Evolutionary conservation across 1,139 yeast genomes (phyloP).

Genomic region (Saccharomyces uvarum): DNA sequence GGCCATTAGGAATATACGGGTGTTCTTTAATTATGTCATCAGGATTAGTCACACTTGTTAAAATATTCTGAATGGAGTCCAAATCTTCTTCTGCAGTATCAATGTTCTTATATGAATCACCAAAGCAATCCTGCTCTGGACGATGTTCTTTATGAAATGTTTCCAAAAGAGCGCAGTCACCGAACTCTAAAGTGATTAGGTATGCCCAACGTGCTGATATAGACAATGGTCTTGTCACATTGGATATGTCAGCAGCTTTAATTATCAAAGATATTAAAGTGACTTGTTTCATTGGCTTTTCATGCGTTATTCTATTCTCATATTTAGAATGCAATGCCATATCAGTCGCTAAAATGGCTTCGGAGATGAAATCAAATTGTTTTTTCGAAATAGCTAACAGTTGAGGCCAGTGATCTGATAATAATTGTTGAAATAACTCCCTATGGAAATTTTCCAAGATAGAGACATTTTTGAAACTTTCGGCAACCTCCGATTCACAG

Average conservation of each 20-base stretch:
- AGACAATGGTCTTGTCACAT: conserved; percentile 72
- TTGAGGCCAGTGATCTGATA: conserved; percentile 58
- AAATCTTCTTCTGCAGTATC: conserved; percentile 1
- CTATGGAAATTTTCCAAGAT: conserved; percentile 81
- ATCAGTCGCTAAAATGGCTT: conserved; percentile 74
- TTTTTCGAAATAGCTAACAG: conserved; percentile 25
- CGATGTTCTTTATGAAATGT: conserved; percentile 28
- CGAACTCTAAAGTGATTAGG: conserved; percentile 67
- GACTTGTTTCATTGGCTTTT: conserved; percentile 18
- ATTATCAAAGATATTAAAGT: conserved; percentile 60
- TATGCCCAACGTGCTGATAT: conserved; percentile 84
- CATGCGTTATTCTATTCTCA: conserved; percentile 34
- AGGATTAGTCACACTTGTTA: conserved; percentile 10
- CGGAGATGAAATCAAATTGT: conserved; percentile 19
- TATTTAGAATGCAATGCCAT: conserved; percentile 86
- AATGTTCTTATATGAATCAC: neutral
- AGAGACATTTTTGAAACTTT: conserved; percentile 54
- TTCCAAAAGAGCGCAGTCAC: conserved; percentile 56
- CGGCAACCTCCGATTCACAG: conserved; percentile 59
- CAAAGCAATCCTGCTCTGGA: neutral
- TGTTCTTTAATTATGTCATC: conserved; percentile 32
- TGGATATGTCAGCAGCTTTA: conserved; percentile 91
- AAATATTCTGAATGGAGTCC: conserved; percentile 1
- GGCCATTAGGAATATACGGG: conserved; percentile 61
- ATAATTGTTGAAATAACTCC: conserved; percentile 57